phyloP scores from a whole-genome alignment of 2,329 filamentous ascomycete genomes.

The Pseudogymnoascus destructans region DNA sequence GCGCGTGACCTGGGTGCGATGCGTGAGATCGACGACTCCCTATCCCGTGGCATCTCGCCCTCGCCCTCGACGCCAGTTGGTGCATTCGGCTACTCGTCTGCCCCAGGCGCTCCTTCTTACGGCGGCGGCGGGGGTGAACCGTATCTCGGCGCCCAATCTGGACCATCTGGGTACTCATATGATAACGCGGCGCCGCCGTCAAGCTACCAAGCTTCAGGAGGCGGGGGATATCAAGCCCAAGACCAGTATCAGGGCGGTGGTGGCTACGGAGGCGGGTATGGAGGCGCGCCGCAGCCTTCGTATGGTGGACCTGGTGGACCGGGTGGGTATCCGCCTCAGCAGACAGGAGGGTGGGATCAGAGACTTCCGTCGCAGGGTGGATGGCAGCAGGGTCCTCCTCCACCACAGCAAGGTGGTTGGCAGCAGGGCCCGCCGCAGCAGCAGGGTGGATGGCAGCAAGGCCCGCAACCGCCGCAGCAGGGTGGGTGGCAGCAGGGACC shows the following conservation, averaged over 20 bases:
- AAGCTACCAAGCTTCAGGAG: not conserved
- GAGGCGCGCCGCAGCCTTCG: slow-evolving; percentile 11
- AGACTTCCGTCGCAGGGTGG: slow-evolving; percentile 21
- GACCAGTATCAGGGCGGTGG: slow-evolving; percentile 5
- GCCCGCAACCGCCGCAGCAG: slow-evolving; percentile 18
- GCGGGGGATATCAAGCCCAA: slow-evolving; percentile 12
- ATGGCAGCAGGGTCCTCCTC: slow-evolving; percentile 25
- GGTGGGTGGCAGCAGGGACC: slow-evolving; percentile 18
- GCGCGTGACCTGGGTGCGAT: slow-evolving; percentile 44
- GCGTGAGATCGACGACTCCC: slow-evolving; percentile 34
- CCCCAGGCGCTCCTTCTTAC: slow-evolving; percentile 9
- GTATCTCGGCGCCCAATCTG: slow-evolving; percentile 15
- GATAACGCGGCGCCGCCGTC: not conserved
- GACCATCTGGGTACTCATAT: slow-evolving; percentile 18
- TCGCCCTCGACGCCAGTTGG: slow-evolving; percentile 17
- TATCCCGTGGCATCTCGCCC: slow-evolving; percentile 24
- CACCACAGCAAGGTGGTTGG: slow-evolving; percentile 20
- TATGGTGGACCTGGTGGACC: slow-evolving; percentile 16
- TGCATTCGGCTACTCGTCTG: slow-evolving; percentile 19
- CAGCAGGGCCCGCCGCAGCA: slow-evolving; percentile 17
- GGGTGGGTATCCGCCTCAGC: slow-evolving; percentile 28
- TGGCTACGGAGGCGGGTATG: slow-evolving; percentile 11
- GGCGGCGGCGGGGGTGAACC: slow-evolving; percentile 4
- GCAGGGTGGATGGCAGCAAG: slow-evolving; percentile 16
- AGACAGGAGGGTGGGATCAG: slow-evolving; percentile 12